Conservation (phyloP, 2,329 filamentous ascomycete species). For the Stenocarpella maydis region DNA sequence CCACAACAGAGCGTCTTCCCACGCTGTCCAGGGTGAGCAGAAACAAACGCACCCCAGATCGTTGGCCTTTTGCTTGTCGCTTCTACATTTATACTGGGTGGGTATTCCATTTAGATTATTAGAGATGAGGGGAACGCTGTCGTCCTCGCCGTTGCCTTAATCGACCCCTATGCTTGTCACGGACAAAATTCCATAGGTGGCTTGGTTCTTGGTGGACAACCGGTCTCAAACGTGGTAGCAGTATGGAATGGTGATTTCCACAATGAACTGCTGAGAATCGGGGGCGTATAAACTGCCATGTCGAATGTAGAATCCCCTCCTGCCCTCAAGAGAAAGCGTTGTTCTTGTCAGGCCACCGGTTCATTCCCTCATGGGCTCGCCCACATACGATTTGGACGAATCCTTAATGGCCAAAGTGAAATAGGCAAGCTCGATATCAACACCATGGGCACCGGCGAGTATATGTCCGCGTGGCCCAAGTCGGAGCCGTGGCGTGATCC, state of each 20-base stretch:
- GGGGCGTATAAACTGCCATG: no score
- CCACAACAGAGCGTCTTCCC: background rate
- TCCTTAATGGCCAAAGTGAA: background rate
- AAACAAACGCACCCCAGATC: background rate
- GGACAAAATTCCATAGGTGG: no score
- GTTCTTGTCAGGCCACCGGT: background rate
- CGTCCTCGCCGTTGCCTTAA: background rate
- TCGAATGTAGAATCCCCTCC: background rate
- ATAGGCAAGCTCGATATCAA: background rate
- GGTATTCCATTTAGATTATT: background rate
- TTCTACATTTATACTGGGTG: background rate
- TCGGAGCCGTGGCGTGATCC: background rate
- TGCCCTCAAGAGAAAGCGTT: background rate
- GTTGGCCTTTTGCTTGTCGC: background rate
- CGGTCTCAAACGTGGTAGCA: background rate
- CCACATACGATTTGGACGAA: background rate
- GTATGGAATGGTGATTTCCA: background rate
- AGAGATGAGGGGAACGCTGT: no score
- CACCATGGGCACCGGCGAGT: background rate
- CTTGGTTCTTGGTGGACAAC: background rate
- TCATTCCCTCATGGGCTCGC: background rate
- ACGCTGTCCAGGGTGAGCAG: slow-evolving; percentile 3
- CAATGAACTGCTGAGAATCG: background rate
- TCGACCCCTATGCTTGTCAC: no score
- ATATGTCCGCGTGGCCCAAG: slow-evolving; percentile 2